Conservation (phyloP, 441 rosid species). For the Hura crepitans region DNA sequence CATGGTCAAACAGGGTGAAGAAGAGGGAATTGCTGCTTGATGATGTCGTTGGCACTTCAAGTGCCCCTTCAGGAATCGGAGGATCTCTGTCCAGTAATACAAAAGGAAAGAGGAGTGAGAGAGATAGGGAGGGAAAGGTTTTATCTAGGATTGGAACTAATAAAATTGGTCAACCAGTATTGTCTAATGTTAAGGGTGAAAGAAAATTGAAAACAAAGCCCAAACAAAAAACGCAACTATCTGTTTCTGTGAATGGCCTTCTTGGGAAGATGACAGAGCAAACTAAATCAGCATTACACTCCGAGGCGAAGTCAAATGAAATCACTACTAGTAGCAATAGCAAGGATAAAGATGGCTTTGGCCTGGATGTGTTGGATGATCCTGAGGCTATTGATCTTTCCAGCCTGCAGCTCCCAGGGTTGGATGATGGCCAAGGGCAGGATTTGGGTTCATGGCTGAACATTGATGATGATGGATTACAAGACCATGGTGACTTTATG, state of each 20-base stretch:
- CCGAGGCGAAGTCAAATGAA: slow-evolving; percentile 46
- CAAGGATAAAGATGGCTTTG: slow-evolving; percentile 47
- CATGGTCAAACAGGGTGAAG: slow-evolving; percentile 78
- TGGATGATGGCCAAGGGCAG: slow-evolving; percentile 72
- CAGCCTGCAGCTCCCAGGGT: slow-evolving; percentile 63
- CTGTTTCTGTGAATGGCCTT: slow-evolving; percentile 70
- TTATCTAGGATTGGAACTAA: slow-evolving; percentile 63
- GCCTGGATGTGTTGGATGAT: slow-evolving; percentile 66
- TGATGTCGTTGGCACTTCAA: slow-evolving; percentile 60
- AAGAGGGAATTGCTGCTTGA: slow-evolving; percentile 80
- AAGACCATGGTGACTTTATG: slow-evolving; percentile 77
- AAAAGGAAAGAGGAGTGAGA: slow-evolving; percentile 94
- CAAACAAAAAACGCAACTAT: slow-evolving; percentile 79
- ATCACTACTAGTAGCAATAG: slow-evolving; percentile 40
- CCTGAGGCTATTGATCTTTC: slow-evolving; percentile 65
- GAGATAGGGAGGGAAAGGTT: slow-evolving; percentile 93
- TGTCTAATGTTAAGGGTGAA: slow-evolving; percentile 75
- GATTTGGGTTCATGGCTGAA: slow-evolving; percentile 94
- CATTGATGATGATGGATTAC: slow-evolving; percentile 89
- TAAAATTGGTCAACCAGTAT: slow-evolving; percentile 71
- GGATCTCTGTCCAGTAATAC: slow-evolving; percentile 64
- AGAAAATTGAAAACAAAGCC: slow-evolving; percentile 85
- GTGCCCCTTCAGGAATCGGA: slow-evolving; percentile 46
- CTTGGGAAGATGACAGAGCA: slow-evolving; percentile 60
- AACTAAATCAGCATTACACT: slow-evolving; percentile 40